Percentiles rank a stretch among this genome's conserved stretches.
phyloP scores from a whole-genome alignment of 345 rosid species.

The Salix purpurea region DNA sequence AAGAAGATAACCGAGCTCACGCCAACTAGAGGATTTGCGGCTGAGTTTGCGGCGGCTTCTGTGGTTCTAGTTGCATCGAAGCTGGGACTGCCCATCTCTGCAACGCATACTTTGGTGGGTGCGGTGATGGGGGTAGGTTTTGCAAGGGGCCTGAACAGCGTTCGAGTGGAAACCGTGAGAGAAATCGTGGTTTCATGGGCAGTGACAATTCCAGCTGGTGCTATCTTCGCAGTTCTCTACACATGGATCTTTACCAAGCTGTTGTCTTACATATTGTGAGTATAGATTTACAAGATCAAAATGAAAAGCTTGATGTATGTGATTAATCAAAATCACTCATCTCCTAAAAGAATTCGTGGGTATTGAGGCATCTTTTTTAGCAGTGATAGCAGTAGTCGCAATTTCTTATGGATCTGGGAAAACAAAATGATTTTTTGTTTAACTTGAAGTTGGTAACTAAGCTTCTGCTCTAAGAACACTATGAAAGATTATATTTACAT shows the following conservation, averaged over 20 bases:
- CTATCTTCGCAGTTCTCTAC: constrained; percentile 66
- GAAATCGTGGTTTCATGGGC: constrained; percentile 91
- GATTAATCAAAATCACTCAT: constrained; percentile 23
- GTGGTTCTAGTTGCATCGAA: constrained; percentile 89
- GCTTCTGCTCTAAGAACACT: background rate
- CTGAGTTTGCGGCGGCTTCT: constrained; percentile 92
- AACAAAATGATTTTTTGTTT: background rate
- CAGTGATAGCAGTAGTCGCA: constrained; percentile 21
- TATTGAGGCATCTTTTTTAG: constrained; percentile 17
- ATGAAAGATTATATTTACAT: background rate
- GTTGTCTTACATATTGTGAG: constrained; percentile 57
- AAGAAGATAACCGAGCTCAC: constrained; percentile 95
- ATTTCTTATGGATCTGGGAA: background rate
- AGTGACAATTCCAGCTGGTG: constrained; percentile 91
- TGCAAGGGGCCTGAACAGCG: constrained; percentile 86
- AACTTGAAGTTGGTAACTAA: background rate
- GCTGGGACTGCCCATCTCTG: constrained; percentile 81
- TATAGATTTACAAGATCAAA: constrained; percentile 14
- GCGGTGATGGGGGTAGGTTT: constrained; percentile 99
- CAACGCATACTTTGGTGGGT: constrained; percentile 89
- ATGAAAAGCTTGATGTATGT: constrained; percentile 19
- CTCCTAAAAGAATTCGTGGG: constrained; percentile 10
- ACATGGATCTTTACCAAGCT: constrained; percentile 87
- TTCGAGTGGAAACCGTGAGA: constrained; percentile 80
- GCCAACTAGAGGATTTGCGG: constrained; percentile 94